Percentiles rank a stretch among this genome's conserved stretches.
These are phyloP conservation scores for Mycena rebaudengoi DNA, from an alignment of 768 basidiomycete species.

Conservation along the genomic window DNA sequence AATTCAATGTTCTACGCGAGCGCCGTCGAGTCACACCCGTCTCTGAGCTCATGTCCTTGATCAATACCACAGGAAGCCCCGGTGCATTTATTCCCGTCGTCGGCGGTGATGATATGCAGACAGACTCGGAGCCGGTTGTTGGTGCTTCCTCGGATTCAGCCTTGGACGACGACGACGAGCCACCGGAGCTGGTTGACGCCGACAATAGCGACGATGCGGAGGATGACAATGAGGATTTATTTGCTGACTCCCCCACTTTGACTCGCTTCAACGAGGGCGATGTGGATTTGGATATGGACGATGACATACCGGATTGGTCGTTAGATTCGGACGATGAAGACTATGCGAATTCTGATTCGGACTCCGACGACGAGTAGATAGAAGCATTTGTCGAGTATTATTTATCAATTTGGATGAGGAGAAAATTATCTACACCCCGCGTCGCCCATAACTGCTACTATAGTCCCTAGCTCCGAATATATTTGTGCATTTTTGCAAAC, in stretches of 20 bases:
- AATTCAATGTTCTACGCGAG: conserved; percentile 19
- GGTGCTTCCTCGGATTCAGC: not conserved
- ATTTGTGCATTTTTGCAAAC: no score
- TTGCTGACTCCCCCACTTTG: not conserved
- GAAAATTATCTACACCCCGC: no score
- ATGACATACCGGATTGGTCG: no score
- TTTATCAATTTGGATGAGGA: not conserved
- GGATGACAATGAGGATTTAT: not conserved
- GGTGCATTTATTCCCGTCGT: not conserved
- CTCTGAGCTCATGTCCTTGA: not conserved
- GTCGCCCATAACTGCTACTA: no score
- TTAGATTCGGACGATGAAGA: not conserved
- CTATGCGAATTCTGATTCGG: no score
- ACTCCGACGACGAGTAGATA: not conserved
- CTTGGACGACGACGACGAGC: not conserved
- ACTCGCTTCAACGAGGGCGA: not conserved
- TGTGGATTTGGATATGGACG: conserved; percentile 1
- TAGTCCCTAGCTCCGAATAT: no score
- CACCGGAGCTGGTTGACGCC: no score
- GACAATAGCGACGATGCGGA: no score
- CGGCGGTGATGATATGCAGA: no score
- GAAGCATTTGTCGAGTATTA: not conserved
- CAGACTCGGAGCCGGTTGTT: no score
- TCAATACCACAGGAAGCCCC: not conserved
- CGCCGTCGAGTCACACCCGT: conserved; percentile 16